A percentile compares a stretch with the other conserved stretches of the same genome.
Evolutionary conservation across 495 filamentous ascomycete species (phyloP).

Genomic region (Podospora fimiseda): DNA sequence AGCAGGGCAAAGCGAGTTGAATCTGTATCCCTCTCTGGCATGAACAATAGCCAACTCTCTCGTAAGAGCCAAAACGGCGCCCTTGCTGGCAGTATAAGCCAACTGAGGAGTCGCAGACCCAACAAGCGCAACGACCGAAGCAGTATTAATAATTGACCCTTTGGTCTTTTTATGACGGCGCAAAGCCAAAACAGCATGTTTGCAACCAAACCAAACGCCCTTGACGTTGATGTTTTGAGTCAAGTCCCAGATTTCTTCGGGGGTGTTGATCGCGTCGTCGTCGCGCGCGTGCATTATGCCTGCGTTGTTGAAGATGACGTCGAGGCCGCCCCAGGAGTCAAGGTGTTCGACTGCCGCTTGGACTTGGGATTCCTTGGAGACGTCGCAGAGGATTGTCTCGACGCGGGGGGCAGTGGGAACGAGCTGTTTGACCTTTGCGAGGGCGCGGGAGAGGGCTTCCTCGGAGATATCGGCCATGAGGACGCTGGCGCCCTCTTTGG

Average conservation of each 20-base stretch:
- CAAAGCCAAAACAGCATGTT: slow-evolving; percentile 81
- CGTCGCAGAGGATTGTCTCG: slow-evolving; percentile 52
- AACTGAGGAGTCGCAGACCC: slow-evolving; percentile 92
- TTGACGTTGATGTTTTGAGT: slow-evolving; percentile 96
- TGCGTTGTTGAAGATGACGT: slow-evolving; percentile 98
- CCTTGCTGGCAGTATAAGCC: slow-evolving; percentile 93
- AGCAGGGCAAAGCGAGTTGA: slow-evolving; percentile 88
- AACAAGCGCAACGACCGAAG: slow-evolving; percentile 85
- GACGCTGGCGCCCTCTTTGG: slow-evolving; percentile 80
- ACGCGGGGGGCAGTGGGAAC: slow-evolving; percentile 57
- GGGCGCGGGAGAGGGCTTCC: slow-evolving; percentile 52
- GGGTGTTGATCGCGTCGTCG: slow-evolving; percentile 75
- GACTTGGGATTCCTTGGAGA: slow-evolving; percentile 67
- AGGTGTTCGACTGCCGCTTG: slow-evolving; percentile 61
- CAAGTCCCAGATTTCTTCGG: slow-evolving; percentile 89
- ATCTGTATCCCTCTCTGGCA: slow-evolving; percentile 76
- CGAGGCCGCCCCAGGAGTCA: slow-evolving; percentile 84
- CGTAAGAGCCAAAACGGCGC: slow-evolving; percentile 83
- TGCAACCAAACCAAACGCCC: slow-evolving; percentile 94
- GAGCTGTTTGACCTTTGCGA: slow-evolving; percentile 60
- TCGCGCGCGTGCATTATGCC: slow-evolving; percentile 95
- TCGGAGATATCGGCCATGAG: slow-evolving; percentile 77
- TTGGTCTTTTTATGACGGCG: slow-evolving; percentile 71
- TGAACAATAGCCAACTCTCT: slow-evolving; percentile 78
- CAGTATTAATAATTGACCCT: slow-evolving; percentile 89